Conservation (phyloP, 371 early-diverging fungal genomes). For the Mortierella sp. region DNA sequence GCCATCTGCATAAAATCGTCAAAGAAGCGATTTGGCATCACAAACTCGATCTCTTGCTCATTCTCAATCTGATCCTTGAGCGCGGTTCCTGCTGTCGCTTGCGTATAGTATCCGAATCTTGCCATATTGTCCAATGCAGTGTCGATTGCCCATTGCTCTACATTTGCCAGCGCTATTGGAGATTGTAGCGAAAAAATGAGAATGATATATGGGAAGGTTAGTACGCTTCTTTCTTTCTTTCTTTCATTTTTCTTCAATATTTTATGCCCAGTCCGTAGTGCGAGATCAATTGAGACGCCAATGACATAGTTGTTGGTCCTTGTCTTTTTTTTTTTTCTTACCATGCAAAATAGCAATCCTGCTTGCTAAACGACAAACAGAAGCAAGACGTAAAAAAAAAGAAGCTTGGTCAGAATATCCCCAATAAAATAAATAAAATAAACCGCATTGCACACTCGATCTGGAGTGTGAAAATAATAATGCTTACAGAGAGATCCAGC, state of each 20-base stretch:
- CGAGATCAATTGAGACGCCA: not conserved
- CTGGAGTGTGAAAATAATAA: not conserved
- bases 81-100: slow-evolving; percentile 44
- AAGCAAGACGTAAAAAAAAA: not conserved
- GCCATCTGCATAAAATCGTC: slow-evolving; percentile 70
- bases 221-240: not conserved
- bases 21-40: slow-evolving; percentile 62
- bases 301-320: no score
- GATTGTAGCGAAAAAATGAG: not conserved
- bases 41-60: slow-evolving; percentile 25
- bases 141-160: slow-evolving; percentile 77
- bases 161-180: slow-evolving; percentile 61
- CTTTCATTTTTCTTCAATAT: not conserved
- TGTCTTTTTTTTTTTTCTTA: not conserved
- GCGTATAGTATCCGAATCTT: slow-evolving; percentile 49
- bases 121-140: slow-evolving; percentile 70
- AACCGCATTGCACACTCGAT: not conserved
- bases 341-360: slow-evolving; percentile 67
- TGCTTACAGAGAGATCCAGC: slow-evolving; percentile 56
- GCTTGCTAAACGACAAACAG: slow-evolving; percentile 25
- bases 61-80: slow-evolving; percentile 21
- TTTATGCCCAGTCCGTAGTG: no score
- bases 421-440: no score
- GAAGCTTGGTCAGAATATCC: not conserved
- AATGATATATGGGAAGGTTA: not conserved